Percentiles rank a stretch among this genome's conserved stretches.
Conservation (phyloP, 306 rosid species). For the Trifolium fragiferum region DNA sequence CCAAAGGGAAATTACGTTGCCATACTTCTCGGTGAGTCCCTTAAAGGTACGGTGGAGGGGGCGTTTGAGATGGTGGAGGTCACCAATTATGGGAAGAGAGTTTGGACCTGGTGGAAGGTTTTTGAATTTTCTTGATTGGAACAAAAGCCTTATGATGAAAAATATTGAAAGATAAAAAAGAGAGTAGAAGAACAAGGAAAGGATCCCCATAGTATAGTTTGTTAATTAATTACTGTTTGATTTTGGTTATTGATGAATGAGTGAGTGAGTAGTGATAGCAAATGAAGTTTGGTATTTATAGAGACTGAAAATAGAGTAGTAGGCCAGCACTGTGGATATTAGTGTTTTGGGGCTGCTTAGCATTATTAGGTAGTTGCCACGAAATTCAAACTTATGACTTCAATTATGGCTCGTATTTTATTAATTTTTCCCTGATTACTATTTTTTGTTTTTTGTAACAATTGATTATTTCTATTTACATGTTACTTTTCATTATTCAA, state of each 20-base stretch:
- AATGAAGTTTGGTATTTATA: not conserved
- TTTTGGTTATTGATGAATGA: not conserved
- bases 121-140: conserved; percentile 19
- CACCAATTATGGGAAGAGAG: conserved; percentile 59
- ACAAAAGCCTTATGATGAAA: not conserved
- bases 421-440: too few relatives aligned
- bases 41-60: conserved; percentile 51
- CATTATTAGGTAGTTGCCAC: not conserved
- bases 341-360: not conserved
- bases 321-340: not conserved
- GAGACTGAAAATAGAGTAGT: not conserved
- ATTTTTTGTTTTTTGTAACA: too few relatives aligned
- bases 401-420: not conserved
- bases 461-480: too few relatives aligned
- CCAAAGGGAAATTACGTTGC: conserved; percentile 43
- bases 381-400: not conserved
- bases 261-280: not conserved
- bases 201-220: not conserved
- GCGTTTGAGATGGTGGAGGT: conserved; percentile 54
- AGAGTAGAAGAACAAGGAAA: not conserved
- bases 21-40: conserved; percentile 42
- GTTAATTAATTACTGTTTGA: not conserved
- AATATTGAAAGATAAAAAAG: not conserved
- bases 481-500: too few relatives aligned
- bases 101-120: conserved; percentile 60